phyloP scores from a whole-genome alignment of 345 rosid genomes.

The Eucalyptus marginata region DNA sequence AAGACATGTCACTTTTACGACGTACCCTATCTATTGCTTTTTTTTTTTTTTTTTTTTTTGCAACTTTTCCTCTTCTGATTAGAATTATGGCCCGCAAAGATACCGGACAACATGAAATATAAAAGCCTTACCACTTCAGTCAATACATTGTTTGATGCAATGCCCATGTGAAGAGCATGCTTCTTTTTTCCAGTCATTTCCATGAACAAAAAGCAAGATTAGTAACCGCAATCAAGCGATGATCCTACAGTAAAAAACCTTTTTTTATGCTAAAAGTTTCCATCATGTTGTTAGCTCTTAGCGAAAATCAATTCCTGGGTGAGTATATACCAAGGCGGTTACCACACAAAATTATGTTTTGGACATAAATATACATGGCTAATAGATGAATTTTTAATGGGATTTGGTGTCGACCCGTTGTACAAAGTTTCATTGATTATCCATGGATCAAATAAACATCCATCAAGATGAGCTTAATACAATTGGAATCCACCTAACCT shows the following conservation, averaged over 20 bases:
- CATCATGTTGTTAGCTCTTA: not conserved
- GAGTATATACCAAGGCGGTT: not conserved
- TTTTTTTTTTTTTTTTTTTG: not conserved
- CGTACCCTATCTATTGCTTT: not conserved
- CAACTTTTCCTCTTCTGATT: not conserved
- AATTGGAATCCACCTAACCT: too few relatives aligned
- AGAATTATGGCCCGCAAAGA: too few relatives aligned
- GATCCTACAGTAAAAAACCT: not conserved
- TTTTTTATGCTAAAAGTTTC: not conserved
- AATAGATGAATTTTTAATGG: not conserved
- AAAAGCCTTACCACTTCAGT: not conserved
- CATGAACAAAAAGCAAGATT: not conserved
- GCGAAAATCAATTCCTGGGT: not conserved
- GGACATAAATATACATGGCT: not conserved
- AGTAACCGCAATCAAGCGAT: not conserved
- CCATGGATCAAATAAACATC: too few relatives aligned
- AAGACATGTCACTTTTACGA: not conserved
- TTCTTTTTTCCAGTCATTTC: not conserved
- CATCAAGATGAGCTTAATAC: too few relatives aligned
- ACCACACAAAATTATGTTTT: not conserved
- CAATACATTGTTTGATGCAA: not conserved
- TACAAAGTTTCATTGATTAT: too few relatives aligned
- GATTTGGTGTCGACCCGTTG: not conserved
- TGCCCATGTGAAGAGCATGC: not conserved
- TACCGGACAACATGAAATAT: too few relatives aligned